Evolutionary conservation across 2,329 filamentous ascomycete species (phyloP), one percentile per base, ranked within the genome.

Genomic region (Arthroderma sp.): DNA sequence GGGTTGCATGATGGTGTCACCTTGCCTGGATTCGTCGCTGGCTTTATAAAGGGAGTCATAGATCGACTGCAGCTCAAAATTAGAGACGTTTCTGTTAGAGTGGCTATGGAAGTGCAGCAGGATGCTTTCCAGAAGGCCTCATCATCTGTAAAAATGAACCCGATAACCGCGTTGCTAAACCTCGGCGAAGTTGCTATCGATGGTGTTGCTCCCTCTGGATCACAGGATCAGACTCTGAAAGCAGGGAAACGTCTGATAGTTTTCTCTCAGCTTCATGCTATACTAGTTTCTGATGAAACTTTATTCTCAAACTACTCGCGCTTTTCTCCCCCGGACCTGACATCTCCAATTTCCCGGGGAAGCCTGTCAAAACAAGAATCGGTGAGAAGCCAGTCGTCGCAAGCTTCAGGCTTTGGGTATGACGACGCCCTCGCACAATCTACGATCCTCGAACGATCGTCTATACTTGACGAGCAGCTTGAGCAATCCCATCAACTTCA

Each of bases 1-100:
- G 82, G 81, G 7, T 74, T 76, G 61, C 79, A 78, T 15, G 76
- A 77, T 43, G 74, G 75, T 1, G 66, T 81, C 11, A 79, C 78
- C 4, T 68, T 84, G 15, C 82, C 82, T 21, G 74, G 72, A n/a
- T 82, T 84, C 59, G 66, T 85, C 44, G 76, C 79, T 17, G 78
- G 72, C n/a, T 81, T 82, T 56, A 66, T 85, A 17, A 78, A 81
- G 64, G 80, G 81, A 9, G 74, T 83, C 19, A 69, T 76, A 47
- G 80, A 84, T 64, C 75, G 81, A 33, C 68, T 83, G 54, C 76
- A 80, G 61, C 68, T 84, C 37, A 74, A 71, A 19, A 70, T 83
- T 38, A 75, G 71, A 49, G 72, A 81, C 61, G 72, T 84, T 51
- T 71, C 75, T 33, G 64, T 82, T 56, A 74, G 74, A 55, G 63